Evolutionary conservation across 768 basidiomycete species (phyloP), one percentile per base, ranked within the genome.

Genomic region (Phylloporus rhodoxanthus): DNA sequence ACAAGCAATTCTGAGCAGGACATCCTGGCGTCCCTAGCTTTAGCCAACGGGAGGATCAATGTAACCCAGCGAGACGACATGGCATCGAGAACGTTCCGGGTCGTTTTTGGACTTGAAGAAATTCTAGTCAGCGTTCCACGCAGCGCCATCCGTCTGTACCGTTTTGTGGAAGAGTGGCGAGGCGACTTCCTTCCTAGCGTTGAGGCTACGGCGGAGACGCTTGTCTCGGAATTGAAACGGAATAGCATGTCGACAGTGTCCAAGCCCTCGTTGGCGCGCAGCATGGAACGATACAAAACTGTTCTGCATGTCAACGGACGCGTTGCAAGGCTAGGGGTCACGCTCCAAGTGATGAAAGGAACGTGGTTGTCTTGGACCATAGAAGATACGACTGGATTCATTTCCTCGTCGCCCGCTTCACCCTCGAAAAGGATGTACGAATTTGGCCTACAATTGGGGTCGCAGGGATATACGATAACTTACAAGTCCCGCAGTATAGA

Each of bases 341-440:
- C 80, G 4, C 75, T 92, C 6, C 89, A 91, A 58, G 82, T 91
- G 34, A 89, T 91, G 85, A 87, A 84, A 52, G 88, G 87, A 17
- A 91, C 88, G 1, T 92, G 89, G 89, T 66, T 91, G 28, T 82
- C 85, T 8, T 90, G 84, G 86, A 78, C 82, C 49, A 67, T 81
- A 19, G 70, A 76, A 48, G 69, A 81, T 44, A 74, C 71, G 0
- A 65, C 79, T 8, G 66, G 65, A 2, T 81, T 81, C 57, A 34
- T 76, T 25, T 72, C 75, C 37, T 75, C 73, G 21, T 64, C 72
- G 1, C 64, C 64, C 14, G 47, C 61, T 25, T 61, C 61, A 15
- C 54, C 60, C 28, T 66, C 70, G 8, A 70, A 67, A 37, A 53
- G 62, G 40, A 62, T 59, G 8, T 70, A 73, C 47, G 65, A 72